Conservation (phyloP, 2,329 filamentous ascomycete species). For the Verticillium tricorpus region DNA sequence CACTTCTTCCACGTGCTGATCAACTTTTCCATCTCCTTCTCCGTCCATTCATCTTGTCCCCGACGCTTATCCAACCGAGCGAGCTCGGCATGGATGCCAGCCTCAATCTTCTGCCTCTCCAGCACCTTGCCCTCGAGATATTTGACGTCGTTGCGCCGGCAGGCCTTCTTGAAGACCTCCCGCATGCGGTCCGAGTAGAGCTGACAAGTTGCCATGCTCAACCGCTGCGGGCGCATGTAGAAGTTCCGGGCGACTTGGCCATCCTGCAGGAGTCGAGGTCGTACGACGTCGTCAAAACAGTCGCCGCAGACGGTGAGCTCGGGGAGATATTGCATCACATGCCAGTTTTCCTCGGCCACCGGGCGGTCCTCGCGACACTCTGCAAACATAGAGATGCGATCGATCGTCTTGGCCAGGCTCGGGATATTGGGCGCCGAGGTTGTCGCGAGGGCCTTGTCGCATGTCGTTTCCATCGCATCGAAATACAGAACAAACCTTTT, state of each 20-base stretch:
- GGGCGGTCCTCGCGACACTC: conserved; percentile 65
- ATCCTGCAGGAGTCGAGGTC: conserved; percentile 54
- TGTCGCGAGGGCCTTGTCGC: conserved; percentile 43
- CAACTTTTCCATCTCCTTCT: conserved; percentile 41
- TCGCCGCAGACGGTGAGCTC: conserved; percentile 82
- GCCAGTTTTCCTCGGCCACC: conserved; percentile 64
- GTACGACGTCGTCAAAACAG: conserved; percentile 78
- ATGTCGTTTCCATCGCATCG: conserved; percentile 53
- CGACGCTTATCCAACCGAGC: conserved; percentile 32
- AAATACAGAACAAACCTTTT: conserved; percentile 56
- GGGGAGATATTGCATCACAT: conserved; percentile 69
- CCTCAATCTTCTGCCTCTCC: conserved; percentile 57
- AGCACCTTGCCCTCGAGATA: conserved; percentile 55
- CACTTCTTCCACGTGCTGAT: conserved; percentile 53
- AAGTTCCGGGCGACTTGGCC: conserved; percentile 61
- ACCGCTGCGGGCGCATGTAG: conserved; percentile 52
- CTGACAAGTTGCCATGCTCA: conserved; percentile 62
- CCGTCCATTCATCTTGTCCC: conserved; percentile 31
- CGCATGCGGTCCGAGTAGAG: conserved; percentile 80
- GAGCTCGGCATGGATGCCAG: conserved; percentile 52
- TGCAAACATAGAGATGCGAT: conserved; percentile 49
- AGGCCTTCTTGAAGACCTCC: conserved; percentile 62
- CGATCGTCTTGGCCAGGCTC: conserved; percentile 60
- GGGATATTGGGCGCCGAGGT: conserved; percentile 49
- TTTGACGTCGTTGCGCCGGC: conserved; percentile 60